These are phyloP conservation scores for Litchi chinensis DNA, from an alignment of 345 rosid genomes.

Conservation along the genomic window DNA sequence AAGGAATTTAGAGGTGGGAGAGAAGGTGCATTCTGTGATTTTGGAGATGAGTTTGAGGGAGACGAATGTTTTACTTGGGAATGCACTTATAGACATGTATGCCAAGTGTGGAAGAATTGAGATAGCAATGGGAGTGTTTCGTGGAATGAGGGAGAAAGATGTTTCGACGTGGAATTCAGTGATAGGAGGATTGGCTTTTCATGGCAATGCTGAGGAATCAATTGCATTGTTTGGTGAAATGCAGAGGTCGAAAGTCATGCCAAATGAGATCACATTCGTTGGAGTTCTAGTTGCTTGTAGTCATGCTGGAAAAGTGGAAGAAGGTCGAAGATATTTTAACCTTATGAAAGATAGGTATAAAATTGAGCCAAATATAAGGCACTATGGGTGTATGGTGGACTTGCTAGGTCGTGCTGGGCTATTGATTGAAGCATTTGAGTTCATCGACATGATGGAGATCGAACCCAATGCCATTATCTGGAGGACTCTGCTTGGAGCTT, in stretches of 20 bases:
- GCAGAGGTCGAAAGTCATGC: conserved; percentile 52
- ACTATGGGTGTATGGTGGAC: conserved; percentile 77
- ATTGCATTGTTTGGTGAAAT: conserved; percentile 51
- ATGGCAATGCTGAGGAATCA: conserved; percentile 57
- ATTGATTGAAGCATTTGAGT: conserved; percentile 57
- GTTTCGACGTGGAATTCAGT: conserved; percentile 69
- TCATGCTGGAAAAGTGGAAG: conserved; percentile 63
- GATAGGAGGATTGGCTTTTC: conserved; percentile 66
- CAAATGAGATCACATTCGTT: conserved; percentile 65
- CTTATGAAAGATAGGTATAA: conserved; percentile 52
- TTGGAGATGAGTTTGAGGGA: conserved; percentile 35
- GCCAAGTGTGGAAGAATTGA: conserved; percentile 69
- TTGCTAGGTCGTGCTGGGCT: conserved; percentile 67
- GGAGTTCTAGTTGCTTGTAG: conserved; percentile 70
- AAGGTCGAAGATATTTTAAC: conserved; percentile 54
- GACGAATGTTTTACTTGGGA: conserved; percentile 45
- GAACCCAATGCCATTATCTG: conserved; percentile 61
- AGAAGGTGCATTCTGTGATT: conserved; percentile 47
- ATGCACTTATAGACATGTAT: conserved; percentile 70
- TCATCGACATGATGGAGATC: conserved; percentile 57
- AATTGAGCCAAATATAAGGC: conserved; percentile 63
- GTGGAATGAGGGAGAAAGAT: conserved; percentile 53
- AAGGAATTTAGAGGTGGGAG: conserved; percentile 64
- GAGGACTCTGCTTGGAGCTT: conserved; percentile 75
- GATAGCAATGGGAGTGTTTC: conserved; percentile 55